phyloP scores from a whole-genome alignment of 495 filamentous ascomycete genomes.

The Penicillium pancosmium region DNA sequence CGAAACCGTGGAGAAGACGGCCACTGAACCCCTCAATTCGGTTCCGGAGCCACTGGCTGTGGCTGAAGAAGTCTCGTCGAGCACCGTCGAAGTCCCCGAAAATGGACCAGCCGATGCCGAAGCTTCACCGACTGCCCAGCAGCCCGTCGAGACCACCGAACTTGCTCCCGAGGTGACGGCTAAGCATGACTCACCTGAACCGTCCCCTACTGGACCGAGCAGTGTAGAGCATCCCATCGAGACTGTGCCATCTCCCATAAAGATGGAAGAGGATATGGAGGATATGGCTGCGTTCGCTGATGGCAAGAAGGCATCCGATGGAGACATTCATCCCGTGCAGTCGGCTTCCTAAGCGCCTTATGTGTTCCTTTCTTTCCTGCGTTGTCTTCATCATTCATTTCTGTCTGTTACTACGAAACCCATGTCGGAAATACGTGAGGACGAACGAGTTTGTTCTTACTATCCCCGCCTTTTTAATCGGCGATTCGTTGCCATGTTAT shows the following conservation, averaged over 20 bases:
- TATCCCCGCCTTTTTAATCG: not conserved
- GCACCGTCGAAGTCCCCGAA: constrained; percentile 9
- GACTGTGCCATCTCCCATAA: constrained; percentile 12
- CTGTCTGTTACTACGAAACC: constrained; percentile 1
- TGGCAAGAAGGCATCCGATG: constrained; percentile 37
- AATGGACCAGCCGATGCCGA: constrained; percentile 4
- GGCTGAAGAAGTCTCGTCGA: constrained; percentile 13
- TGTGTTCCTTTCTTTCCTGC: constrained; percentile 7
- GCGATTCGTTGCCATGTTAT: not conserved
- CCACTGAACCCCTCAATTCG: constrained; percentile 55
- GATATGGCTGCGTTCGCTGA: constrained; percentile 33
- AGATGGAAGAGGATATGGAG: constrained; percentile 31
- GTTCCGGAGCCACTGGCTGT: constrained; percentile 10
- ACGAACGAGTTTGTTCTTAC: not conserved
- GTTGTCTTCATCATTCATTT: not conserved
- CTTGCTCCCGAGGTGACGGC: constrained; percentile 5
- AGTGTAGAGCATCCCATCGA: constrained; percentile 4
- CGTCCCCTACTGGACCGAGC: constrained; percentile 7
- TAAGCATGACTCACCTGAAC: constrained; percentile 17
- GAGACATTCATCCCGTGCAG: constrained; percentile 16
- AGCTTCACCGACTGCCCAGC: constrained; percentile 8
- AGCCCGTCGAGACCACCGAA: constrained; percentile 3
- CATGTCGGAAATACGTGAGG: constrained; percentile 10
- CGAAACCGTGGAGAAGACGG: constrained; percentile 55
- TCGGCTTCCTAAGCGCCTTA: constrained; percentile 1